Conservation (phyloP, 768 basidiomycete species). For the Podaxis sp. region DNA sequence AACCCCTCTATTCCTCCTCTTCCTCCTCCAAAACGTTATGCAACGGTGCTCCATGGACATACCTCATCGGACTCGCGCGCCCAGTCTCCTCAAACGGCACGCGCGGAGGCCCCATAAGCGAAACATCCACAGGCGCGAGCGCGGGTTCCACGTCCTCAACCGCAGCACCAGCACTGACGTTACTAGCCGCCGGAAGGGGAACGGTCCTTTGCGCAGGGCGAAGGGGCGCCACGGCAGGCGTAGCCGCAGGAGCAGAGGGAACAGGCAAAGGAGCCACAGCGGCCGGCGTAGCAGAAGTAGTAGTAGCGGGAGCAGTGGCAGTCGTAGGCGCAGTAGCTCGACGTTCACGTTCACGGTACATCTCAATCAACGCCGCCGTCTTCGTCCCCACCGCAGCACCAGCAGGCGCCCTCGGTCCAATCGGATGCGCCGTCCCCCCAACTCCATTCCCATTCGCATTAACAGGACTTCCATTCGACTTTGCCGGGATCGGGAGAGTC, state of each 20-base stretch:
- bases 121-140: neutral
- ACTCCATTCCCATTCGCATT: neutral
- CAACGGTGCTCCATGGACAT: conserved; percentile 81
- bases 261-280: conserved; percentile 42
- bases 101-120: conserved; percentile 19
- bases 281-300: conserved; percentile 26
- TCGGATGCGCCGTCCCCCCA: conserved; percentile 23
- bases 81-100: conserved; percentile 45
- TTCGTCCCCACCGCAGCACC: conserved; percentile 33
- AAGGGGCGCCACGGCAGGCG: conserved; percentile 23
- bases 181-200: neutral
- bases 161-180: neutral
- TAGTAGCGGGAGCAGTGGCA: conserved; percentile 20
- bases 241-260: conserved; percentile 23
- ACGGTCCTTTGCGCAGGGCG: conserved; percentile 21
- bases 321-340: conserved; percentile 30
- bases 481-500: neutral
- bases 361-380: conserved; percentile 78
- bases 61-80: conserved; percentile 65
- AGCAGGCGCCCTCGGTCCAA: conserved; percentile 15
- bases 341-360: conserved; percentile 77
- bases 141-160: neutral
- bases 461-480: neutral
- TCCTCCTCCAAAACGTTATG: conserved; percentile 86
- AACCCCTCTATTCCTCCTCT: conserved; percentile 49